phyloP scores from a whole-genome alignment of 2,329 filamentous ascomycete species.

The Arthrobotrys conoides region DNA sequence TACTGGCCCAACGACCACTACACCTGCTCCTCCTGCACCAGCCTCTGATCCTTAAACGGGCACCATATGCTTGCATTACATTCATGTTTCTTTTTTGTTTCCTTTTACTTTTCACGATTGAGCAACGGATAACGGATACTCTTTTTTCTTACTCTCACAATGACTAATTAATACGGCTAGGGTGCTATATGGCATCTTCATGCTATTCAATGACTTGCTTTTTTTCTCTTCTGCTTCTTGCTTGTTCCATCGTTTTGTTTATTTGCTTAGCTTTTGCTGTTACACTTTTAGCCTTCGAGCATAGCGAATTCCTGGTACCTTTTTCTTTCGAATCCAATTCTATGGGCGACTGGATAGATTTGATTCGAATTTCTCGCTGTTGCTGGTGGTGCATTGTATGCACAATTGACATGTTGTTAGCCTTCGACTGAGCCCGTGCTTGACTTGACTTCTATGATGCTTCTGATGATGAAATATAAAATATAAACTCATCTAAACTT shows the following conservation, averaged over 20 bases:
- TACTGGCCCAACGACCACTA: not conserved
- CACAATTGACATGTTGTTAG: not conserved
- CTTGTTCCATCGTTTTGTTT: not conserved
- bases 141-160: not conserved
- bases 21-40: not conserved
- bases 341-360: slow-evolving; percentile 15
- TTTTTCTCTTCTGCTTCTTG: slow-evolving; percentile 2
- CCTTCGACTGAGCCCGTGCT: not conserved
- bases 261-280: not conserved
- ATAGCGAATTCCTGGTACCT: slow-evolving; percentile 17
- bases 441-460: not conserved
- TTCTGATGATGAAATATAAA: not conserved
- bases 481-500: not conserved
- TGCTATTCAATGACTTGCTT: not conserved
- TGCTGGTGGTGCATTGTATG: not conserved
- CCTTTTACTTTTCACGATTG: not conserved
- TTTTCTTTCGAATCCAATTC: not conserved
- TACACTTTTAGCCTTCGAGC: slow-evolving; percentile 5
- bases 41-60: not conserved
- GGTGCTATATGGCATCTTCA: slow-evolving; percentile 1
- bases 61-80: not conserved
- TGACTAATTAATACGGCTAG: slow-evolving; percentile 5
- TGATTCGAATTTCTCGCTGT: slow-evolving; percentile 5
- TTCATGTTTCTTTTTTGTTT: not conserved
- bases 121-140: slow-evolving; percentile 1